Evolutionary conservation across 2,329 filamentous ascomycete genomes (phyloP), one percentile per base, ranked within the genome.

Genomic region (Samsoniella hepiali): DNA sequence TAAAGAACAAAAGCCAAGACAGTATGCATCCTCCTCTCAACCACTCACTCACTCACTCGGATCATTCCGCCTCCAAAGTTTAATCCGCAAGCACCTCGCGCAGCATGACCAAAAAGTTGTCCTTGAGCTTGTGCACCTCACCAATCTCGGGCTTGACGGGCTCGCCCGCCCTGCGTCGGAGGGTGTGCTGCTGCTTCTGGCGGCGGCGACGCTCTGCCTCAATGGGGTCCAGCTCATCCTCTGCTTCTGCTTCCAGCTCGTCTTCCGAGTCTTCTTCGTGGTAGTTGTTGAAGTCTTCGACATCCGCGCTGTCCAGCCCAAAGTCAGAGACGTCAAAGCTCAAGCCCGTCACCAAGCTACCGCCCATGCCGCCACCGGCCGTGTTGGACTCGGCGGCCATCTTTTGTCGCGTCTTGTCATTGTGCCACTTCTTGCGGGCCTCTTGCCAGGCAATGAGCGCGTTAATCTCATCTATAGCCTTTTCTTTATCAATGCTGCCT

Each of bases 391-490:
- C 93, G 2, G 92, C 93, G 0, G 95, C 95, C 95, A 99, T 98
- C 83, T 99, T 99, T 79, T 98, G 95, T 61, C 93, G 82, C 9
- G 95, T 99, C 82, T 99, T 99, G 77, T 96, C 92, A 65, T 94
- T 88, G 74, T 99, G 95, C 95, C 95, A 99, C 78, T 94, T 94
- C 83, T 99, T 98, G 62, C 95, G 84, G 49, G 91, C 91, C 73
- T 93, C 91, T 75, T 99, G 95, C 95, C 95, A 99, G 55, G 88
- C 83, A 69, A 99, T 95, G 57, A 99, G 81, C 36, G 84, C 80
- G 71, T 98, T 87, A 71, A 98, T 93, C 77, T 99, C 95, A 3
- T 78, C 78, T 9, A 93, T 86, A 0, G 90, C 91, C 67, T 86
- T 85, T 2, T 84, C 81, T 73, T 88, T 89, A 73, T 97, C 84